Evolutionary conservation across 768 basidiomycete genomes (phyloP), one percentile per base, ranked within the genome.

Genomic region (Leccinum olivaceopallidum): DNA sequence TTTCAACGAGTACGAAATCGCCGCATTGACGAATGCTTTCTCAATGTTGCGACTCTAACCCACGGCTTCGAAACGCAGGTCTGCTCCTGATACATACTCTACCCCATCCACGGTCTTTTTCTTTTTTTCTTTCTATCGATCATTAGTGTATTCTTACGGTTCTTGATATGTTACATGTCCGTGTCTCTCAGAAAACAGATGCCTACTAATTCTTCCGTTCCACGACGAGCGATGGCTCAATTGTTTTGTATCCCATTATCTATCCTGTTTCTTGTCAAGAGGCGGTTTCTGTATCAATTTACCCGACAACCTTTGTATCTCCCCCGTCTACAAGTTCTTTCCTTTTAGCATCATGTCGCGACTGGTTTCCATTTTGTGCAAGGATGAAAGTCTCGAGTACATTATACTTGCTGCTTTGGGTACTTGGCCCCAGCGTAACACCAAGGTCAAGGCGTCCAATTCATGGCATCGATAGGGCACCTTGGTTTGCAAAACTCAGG

Each of bases 21-120:
- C 37, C 4, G 28, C 64, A 4, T 59, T 71, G 51, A 63, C 69
- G 2, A 34, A 59, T 3, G 65, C 65, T 6, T 71, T 69, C 24
- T 71, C 65, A 28, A 67, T 60, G 67, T 34, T 71, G 28, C 66
- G 44, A n/a, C 36, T 69, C 8, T 71, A 32, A 52, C 39, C 22
- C 28, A n/a, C 56, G 16, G 16, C 42, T 32, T 4, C 1, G 16
- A 13, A 30, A 36, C 28, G 5, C 20, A 22, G 37, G n/a, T 53
- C 36, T 53, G 39, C 34, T 28, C 30, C 16, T 8, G 37, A 53
- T 4, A 18, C 22, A 28, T 6, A 2, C 7, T 16, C 53, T 51
- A 39, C 26, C 22, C 42, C 34, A 14, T 12, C 20, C 36, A 4
- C 22, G n/a, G 2, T 18, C 24, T 53, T 34, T 47, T 13, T n/a